Conservation (phyloP, 257 asterid species). For the Henckelia pumila region DNA sequence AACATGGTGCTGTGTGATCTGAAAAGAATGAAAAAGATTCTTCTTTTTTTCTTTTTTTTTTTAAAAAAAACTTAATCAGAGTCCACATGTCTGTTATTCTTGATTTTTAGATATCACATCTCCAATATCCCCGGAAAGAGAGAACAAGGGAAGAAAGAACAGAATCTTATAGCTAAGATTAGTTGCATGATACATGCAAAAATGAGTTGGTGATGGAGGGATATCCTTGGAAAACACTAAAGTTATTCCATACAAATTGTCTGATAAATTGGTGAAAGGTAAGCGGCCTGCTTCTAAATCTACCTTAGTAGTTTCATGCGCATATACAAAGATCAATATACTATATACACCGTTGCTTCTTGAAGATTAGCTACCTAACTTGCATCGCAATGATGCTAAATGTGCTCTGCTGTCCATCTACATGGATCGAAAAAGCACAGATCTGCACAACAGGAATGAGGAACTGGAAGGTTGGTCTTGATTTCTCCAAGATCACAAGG, state of each 20-base stretch:
- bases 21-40: not conserved
- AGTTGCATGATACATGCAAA: conserved; percentile 5
- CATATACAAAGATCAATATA: conserved; percentile 33
- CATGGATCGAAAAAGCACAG: not conserved
- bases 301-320: conserved; percentile 24
- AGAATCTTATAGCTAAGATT: conserved; percentile 8
- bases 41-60: too few relatives aligned
- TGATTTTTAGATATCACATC: not conserved
- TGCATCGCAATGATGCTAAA: conserved; percentile 20
- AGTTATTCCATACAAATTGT: conserved; percentile 19
- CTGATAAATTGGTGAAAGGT: conserved; percentile 19
- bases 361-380: conserved; percentile 32
- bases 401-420: conserved; percentile 16
- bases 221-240: conserved; percentile 2
- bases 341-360: conserved; percentile 28
- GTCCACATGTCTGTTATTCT: not conserved
- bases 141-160: not conserved
- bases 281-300: conserved; percentile 26
- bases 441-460: conserved; percentile 12
- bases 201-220: not conserved
- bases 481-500: conserved; percentile 45
- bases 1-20: not conserved
- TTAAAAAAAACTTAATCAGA: too few relatives aligned
- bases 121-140: not conserved
- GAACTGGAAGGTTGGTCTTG: conserved; percentile 6